Conservation (phyloP, 1,284 basidiomycete species). For the Fistulina hepatica region DNA sequence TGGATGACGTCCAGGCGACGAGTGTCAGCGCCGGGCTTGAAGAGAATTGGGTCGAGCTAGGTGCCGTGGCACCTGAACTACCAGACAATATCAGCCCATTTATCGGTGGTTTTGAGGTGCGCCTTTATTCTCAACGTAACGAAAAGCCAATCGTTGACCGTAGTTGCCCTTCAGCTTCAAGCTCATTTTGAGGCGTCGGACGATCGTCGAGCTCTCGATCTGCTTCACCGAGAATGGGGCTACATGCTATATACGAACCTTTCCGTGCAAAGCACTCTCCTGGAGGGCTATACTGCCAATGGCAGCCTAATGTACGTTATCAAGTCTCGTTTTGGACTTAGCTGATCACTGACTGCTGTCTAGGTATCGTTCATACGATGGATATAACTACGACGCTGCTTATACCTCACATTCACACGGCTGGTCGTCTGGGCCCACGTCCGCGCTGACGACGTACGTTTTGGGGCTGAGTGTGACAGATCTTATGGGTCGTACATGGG, state of each 20-base stretch:
- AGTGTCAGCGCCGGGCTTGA: conserved; percentile 29
- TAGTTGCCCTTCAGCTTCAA: conserved; percentile 27
- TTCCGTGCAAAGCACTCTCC: conserved; percentile 34
- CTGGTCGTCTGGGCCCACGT: conserved; percentile 37
- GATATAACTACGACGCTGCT: conserved; percentile 37
- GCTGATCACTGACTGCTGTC: conserved; percentile 1
- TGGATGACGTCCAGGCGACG: conserved; percentile 21
- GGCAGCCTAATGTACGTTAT: conserved; percentile 32
- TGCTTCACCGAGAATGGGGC: conserved; percentile 36
- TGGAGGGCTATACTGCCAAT: conserved; percentile 38
- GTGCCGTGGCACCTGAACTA: conserved; percentile 34
- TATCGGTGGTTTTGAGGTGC: conserved; percentile 37
- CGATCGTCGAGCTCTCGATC: conserved; percentile 31
- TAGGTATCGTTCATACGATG: conserved; percentile 31
- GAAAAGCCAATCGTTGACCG: no score
- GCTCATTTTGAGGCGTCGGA: conserved; percentile 38
- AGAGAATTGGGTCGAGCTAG: conserved; percentile 34
- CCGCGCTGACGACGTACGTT: conserved; percentile 34
- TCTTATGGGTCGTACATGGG: conserved; percentile 21
- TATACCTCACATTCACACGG: conserved; percentile 38
- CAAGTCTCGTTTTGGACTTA: conserved; percentile 1
- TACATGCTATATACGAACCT: conserved; percentile 37
- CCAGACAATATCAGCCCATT: conserved; percentile 40
- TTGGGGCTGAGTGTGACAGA: conserved; percentile 31
- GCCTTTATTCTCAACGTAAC: conserved; percentile 5